Evolutionary conservation across 2,329 filamentous ascomycete species (phyloP).

Genomic region (Fusarium coffeatum): DNA sequence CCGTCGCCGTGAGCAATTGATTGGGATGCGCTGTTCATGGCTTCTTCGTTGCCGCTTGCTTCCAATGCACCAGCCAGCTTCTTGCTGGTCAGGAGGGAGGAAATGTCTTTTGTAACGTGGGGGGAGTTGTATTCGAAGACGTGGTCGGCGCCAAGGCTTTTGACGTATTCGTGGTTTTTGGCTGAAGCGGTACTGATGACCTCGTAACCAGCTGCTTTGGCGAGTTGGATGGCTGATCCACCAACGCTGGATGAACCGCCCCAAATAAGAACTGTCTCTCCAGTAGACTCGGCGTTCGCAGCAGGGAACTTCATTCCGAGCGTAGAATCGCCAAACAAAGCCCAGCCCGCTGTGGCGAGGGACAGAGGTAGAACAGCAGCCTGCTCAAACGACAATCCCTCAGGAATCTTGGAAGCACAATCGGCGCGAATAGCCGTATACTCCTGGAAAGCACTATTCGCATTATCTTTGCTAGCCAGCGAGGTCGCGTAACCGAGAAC

Average conservation of each 20-base stretch:
- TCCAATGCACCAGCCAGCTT: slow-evolving; percentile 20
- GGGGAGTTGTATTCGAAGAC: slow-evolving; percentile 59
- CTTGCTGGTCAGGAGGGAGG: slow-evolving; percentile 8
- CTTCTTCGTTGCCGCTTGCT: slow-evolving; percentile 19
- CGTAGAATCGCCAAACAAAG: slow-evolving; percentile 36
- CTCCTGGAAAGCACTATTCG: slow-evolving; percentile 32
- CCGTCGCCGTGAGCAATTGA: slow-evolving; percentile 20
- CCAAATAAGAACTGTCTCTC: slow-evolving; percentile 51
- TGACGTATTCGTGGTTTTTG: slow-evolving; percentile 58
- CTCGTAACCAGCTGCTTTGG: slow-evolving; percentile 56
- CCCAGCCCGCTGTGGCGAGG: slow-evolving; percentile 36
- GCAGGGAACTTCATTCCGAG: slow-evolving; percentile 21
- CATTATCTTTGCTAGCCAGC: slow-evolving; percentile 46
- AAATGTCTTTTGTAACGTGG: slow-evolving; percentile 32
- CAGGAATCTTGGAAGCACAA: slow-evolving; percentile 35
- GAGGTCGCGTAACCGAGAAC: slow-evolving; percentile 46
- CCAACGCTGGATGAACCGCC: slow-evolving; percentile 63
- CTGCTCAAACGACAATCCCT: slow-evolving; percentile 30
- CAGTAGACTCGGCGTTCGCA: background rate
- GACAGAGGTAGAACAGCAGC: slow-evolving; percentile 41
- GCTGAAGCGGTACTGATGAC: slow-evolving; percentile 58
- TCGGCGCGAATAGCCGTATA: slow-evolving; percentile 30
- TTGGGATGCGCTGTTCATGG: background rate
- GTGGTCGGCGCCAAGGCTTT: slow-evolving; percentile 56
- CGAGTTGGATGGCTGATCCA: slow-evolving; percentile 59